A percentile compares a stretch with the other conserved stretches of the same genome.
phyloP scores from a whole-genome alignment of 1,139 yeast species.

The Candida sojae region DNA sequence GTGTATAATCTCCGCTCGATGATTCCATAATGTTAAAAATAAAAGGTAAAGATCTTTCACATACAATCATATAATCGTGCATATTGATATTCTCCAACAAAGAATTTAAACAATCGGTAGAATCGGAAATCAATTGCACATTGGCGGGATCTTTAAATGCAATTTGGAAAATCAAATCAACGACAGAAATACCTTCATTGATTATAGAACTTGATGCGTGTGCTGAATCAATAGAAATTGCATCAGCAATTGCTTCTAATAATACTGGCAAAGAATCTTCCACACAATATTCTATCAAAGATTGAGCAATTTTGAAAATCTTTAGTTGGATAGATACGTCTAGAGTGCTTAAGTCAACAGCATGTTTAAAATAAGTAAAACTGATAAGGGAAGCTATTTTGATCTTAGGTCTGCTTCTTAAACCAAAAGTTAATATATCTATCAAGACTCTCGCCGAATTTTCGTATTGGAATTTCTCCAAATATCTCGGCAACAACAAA shows the following conservation, averaged over 20 bases:
- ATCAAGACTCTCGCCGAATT: conserved; percentile 37
- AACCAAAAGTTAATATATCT: conserved; percentile 31
- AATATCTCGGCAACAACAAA: conserved; percentile 54
- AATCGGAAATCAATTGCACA: conserved; percentile 65
- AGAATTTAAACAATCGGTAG: conserved; percentile 59
- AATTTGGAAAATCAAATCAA: conserved; percentile 61
- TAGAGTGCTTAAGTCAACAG: conserved; percentile 37
- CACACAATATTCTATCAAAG: conserved; percentile 63
- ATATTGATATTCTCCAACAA: conserved; percentile 51
- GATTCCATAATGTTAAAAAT: conserved; percentile 37
- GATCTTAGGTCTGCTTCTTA: conserved; percentile 19
- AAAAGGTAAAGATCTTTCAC: conserved; percentile 56
- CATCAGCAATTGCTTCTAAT: conserved; percentile 66
- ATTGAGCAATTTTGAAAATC: conserved; percentile 30
- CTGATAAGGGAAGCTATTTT: conserved; percentile 53
- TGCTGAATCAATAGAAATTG: conserved; percentile 46
- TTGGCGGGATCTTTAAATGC: conserved; percentile 78
- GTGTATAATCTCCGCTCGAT: conserved; percentile 42
- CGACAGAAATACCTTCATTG: conserved; percentile 23
- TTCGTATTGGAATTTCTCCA: conserved; percentile 51
- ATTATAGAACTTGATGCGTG: conserved; percentile 32
- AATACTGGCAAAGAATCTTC: conserved; percentile 81
- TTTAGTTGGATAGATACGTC: conserved; percentile 23
- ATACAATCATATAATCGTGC: conserved; percentile 46
- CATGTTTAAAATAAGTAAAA: conserved; percentile 52